Evolutionary conservation across 805 yeast species (phyloP), one percentile per base, ranked within the genome.

Genomic region (Jamesozyma jinghongensis): DNA sequence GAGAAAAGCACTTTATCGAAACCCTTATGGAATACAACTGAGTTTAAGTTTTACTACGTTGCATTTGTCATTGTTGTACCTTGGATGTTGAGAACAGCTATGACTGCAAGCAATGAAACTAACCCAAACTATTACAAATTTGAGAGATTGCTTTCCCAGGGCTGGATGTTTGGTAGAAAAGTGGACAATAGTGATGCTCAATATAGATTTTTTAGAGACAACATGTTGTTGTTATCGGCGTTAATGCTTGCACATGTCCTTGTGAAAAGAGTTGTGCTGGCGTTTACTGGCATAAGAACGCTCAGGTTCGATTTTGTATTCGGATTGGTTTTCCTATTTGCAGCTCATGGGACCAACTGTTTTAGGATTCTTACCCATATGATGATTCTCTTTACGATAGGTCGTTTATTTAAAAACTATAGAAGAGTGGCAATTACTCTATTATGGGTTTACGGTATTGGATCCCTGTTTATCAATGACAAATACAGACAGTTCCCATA

Each of bases 101-200:
- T 83, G 73, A 81, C 76, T 29, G 90, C 94, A 7, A 80, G 88
- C 27, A 78, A 77, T 52, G 81, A 79, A 48, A 66, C 77, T 2
- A 85, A 84, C 52, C n/a, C 19, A 12, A 86, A 86, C 55, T 90
- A 81, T 56, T 70, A 72, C 16, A 66, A 67, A 37, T 86, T 73
- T 54, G 72, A 73, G 48, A 71, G 75, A 37, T 64, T 80, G 30
- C 66, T 90, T 38, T 70, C 81, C 22, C 68, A 76, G 5, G 97
- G 98, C 4, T 90, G 97, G 97, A 65, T 87, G 51, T 75, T 81
- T 56, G 96, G 95, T 7, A 66, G 95, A 19, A 82, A 81, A 61
- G 94, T 86, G 32, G 98, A 92, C 60, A 88, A 90, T 57, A 82
- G 95, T 4, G 99, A 92, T 58, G 68, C 71, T 26, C 99, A 92